Evolutionary conservation across 2,329 filamentous ascomycete genomes (phyloP).

Genomic region (Clonostachys sp.): DNA sequence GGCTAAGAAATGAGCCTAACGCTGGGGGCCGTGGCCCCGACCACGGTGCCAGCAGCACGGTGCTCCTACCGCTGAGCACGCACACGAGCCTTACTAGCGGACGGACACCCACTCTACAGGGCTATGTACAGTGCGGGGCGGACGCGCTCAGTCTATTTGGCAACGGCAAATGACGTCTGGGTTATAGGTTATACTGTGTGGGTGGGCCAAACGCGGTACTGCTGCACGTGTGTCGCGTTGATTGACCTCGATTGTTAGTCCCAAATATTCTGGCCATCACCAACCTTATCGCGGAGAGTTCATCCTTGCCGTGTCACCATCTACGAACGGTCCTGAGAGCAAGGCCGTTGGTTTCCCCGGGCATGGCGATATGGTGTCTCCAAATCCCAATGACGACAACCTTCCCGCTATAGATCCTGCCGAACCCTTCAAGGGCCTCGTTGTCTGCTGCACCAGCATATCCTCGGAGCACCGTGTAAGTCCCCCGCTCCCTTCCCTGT

Average conservation of each 20-base stretch:
- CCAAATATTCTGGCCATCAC: background rate
- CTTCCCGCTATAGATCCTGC: slow-evolving; percentile 44
- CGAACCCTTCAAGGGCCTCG: slow-evolving; percentile 63
- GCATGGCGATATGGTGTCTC: slow-evolving; percentile 4
- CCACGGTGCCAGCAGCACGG: background rate
- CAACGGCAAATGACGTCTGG: too few species aligned
- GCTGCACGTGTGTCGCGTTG: background rate
- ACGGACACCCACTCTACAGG: too few species aligned
- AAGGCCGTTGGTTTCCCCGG: too few species aligned
- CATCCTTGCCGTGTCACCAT: too few species aligned
- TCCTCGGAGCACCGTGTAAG: slow-evolving; percentile 72
- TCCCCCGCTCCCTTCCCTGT: background rate
- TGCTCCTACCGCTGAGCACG: background rate
- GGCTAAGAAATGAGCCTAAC: too few species aligned
- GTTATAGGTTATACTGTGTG: background rate
- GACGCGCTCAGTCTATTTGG: too few species aligned
- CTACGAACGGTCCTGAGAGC: too few species aligned
- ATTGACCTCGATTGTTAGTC: background rate
- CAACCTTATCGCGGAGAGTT: background rate
- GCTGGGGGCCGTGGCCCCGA: too few species aligned
- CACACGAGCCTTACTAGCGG: too few species aligned
- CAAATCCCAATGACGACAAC: background rate
- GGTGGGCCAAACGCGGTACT: background rate
- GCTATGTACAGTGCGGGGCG: too few species aligned
- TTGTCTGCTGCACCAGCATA: slow-evolving; percentile 86